Evolutionary conservation across 306 rosid genomes (phyloP).

Genomic region (Macrotyloma uniflorum): DNA sequence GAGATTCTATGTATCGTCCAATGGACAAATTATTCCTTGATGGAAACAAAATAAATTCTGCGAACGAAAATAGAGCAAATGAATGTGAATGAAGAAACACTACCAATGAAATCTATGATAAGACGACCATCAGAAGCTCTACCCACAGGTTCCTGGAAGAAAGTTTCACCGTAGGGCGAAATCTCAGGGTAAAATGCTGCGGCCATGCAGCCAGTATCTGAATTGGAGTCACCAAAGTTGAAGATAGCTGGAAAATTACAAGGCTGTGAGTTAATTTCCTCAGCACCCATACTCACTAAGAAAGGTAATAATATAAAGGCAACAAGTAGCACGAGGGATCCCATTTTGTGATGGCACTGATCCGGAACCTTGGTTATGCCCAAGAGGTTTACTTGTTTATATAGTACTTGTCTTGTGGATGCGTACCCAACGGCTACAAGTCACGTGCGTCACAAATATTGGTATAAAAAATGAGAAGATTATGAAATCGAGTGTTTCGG

Average conservation of each 20-base stretch:
- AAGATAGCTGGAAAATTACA: slow-evolving; percentile 69
- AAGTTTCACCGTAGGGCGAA: slow-evolving; percentile 65
- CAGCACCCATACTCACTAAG: slow-evolving; percentile 41
- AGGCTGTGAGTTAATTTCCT: slow-evolving; percentile 18
- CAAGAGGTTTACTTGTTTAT: neutral
- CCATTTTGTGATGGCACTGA: slow-evolving; percentile 32
- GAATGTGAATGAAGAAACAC: neutral
- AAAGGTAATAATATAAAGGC: slow-evolving; percentile 19
- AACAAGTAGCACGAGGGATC: neutral
- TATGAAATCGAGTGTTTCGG: neutral
- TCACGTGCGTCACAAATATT: neutral
- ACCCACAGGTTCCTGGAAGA: slow-evolving; percentile 64
- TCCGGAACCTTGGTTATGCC: neutral
- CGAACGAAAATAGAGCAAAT: neutral
- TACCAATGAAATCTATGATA: slow-evolving; percentile 72
- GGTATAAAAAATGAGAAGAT: neutral
- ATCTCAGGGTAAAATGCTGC: slow-evolving; percentile 59
- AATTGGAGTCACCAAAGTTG: slow-evolving; percentile 80
- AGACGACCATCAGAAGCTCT: slow-evolving; percentile 77
- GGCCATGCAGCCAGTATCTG: slow-evolving; percentile 71
- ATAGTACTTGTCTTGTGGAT: neutral
- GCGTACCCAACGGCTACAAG: neutral
- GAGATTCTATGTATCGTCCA: too few relatives aligned
- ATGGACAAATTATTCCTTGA: too few relatives aligned
- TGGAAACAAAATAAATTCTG: too few relatives aligned